Percentiles rank a stretch among this genome's conserved stretches.
phyloP scores from a whole-genome alignment of 2,329 filamentous ascomycete genomes.

The Alternaria infectoria region DNA sequence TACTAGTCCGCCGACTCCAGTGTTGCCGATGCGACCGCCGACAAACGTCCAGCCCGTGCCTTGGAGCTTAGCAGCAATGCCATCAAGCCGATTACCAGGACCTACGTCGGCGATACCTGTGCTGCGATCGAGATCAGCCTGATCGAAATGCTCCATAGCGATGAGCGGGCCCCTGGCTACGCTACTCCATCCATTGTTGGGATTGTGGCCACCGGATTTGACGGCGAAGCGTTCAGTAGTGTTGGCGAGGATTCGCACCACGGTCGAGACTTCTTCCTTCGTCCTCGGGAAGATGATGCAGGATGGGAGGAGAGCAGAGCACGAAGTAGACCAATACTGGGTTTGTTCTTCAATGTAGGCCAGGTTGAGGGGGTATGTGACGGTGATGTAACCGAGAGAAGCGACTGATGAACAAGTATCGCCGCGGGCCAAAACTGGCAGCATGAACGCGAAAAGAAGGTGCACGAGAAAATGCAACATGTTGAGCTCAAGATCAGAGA shows the following conservation, averaged over 20 bases:
- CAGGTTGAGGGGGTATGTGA: constrained; percentile 22
- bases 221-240: constrained; percentile 42
- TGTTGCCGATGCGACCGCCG: constrained; percentile 56
- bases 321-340: constrained; percentile 42
- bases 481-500: background rate
- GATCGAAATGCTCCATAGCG: constrained; percentile 46
- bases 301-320: constrained; percentile 36
- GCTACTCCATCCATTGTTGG: constrained; percentile 55
- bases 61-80: constrained; percentile 49
- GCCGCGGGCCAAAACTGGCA: constrained; percentile 11
- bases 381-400: constrained; percentile 31
- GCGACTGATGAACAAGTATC: constrained; percentile 30
- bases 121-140: constrained; percentile 30
- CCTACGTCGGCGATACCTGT: constrained; percentile 39
- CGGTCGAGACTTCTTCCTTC: constrained; percentile 59
- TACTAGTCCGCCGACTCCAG: constrained; percentile 56
- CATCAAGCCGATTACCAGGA: constrained; percentile 42
- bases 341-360: constrained; percentile 38
- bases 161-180: constrained; percentile 54
- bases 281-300: constrained; percentile 47
- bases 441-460: background rate
- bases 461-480: constrained; percentile 3
- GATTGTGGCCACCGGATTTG: constrained; percentile 57
- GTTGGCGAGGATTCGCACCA: constrained; percentile 56
- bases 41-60: constrained; percentile 48